Evolutionary conservation across 768 basidiomycete genomes (phyloP), one percentile per base, ranked within the genome.

Genomic region (Kwoniella bestiolae): DNA sequence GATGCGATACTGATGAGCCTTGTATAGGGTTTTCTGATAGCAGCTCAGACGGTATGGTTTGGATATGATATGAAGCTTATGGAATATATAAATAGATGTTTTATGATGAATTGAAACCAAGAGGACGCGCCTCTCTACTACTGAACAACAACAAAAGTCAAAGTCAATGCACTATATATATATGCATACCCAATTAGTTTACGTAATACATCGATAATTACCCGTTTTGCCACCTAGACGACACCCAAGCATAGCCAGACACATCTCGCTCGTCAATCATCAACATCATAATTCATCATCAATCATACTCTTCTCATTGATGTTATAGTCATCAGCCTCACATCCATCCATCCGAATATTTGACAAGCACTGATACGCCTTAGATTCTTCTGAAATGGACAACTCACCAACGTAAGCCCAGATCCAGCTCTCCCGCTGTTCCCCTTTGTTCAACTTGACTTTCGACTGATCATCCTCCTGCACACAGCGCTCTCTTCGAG

Each of bases 401-500:
- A 80, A 76, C 50, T 80, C 79, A 14, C 79, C 79, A 4, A 80
- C 79, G 79, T 78, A 52, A 73, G 79, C 69, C 21, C 9, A 3
- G 16, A 16, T 25, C 3, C 23, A 35, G 5, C 46, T 41, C 16
- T 18, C 51, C 6, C 5, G 12, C 46, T 47, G 18, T 31, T 34
- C 57, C 28, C 6, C n/a, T 23, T 25, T 23, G 16, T 51, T 25
- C 59, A 35, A 47, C 41, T 32, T n/a, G 29, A 11, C 14, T 53
- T 5, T 21, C 28, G 32, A 56, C 29, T n/a, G 3, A 26, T 14
- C 34, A 21, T 16, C 59, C 32, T 2, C 38, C 18, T 14, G 4
- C 12, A 5, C 12, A 14, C 47, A 81, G 80, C 25, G 74, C 80
- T n/a, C 72, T 82, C 34, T 82, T 82, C 63, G 80, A 82, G 65